Percentiles rank a stretch among this genome's conserved stretches.
Conservation (phyloP, 139 green algal genomes). For the Volvox africanus region DNA sequence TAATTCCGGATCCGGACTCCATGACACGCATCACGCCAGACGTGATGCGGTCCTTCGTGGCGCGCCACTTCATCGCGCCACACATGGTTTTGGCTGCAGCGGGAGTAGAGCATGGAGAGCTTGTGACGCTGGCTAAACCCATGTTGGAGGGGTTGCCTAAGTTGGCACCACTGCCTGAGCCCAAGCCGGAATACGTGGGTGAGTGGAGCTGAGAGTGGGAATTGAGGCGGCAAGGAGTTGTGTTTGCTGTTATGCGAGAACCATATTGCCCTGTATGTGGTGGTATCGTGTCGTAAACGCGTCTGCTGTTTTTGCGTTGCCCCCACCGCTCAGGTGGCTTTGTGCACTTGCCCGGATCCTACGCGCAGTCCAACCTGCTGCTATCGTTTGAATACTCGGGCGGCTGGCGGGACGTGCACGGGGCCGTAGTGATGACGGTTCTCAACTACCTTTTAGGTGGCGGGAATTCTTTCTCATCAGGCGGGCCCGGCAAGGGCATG, state of each 20-base stretch:
- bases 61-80: constrained; percentile 73
- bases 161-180: constrained; percentile 10
- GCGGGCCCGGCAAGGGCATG: constrained; percentile 97
- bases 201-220: neutral
- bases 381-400: constrained; percentile 85
- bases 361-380: constrained; percentile 68
- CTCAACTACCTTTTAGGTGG: constrained; percentile 94
- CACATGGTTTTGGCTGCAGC: constrained; percentile 89
- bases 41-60: constrained; percentile 68
- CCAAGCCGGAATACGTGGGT: constrained; percentile 41
- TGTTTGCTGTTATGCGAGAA: neutral
- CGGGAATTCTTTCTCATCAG: constrained; percentile 91
- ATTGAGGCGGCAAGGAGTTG: neutral
- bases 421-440: constrained; percentile 80
- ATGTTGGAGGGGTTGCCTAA: constrained; percentile 68
- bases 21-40: constrained; percentile 60
- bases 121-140: constrained; percentile 77
- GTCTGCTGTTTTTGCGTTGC: neutral
- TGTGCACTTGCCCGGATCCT: constrained; percentile 56
- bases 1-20: constrained; percentile 60
- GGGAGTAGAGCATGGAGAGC: constrained; percentile 84
- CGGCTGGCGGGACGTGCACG: constrained; percentile 93
- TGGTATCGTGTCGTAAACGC: neutral
- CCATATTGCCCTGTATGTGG: no score
- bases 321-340: constrained; percentile 55